Evolutionary conservation across 768 basidiomycete genomes (phyloP), one percentile per base, ranked within the genome.

Genomic region (Tremella mesenterica): DNA sequence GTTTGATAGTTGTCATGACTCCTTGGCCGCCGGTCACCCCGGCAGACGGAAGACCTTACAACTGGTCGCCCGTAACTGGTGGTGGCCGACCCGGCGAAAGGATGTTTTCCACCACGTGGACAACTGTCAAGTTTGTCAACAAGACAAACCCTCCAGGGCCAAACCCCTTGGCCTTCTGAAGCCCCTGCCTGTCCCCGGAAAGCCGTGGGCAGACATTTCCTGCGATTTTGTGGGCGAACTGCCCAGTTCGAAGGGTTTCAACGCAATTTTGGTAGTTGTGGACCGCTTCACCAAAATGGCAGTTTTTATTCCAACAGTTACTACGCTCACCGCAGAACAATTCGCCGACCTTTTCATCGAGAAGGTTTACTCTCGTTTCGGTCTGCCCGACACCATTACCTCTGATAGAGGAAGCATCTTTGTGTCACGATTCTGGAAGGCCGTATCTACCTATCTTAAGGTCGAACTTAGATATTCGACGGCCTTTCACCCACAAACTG

Each of bases 401-500:
- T 64, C 61, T 4, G 66, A 71, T 50, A 33, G 70, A 7, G 71
- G 68, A 13, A n/a, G 58, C 16, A 50, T 33, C 23, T 73, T 71
- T 54, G 51, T 26, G 20, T 60, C 70, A 1, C 28, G 58, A 6
- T 74, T 76, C 59, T 76, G 71, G 57, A 14, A 31, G 8, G 66
- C 70, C 0, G 50, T 79, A 0, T 67, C 70, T 36, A 25, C 39
- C 20, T 43, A 65, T 10, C 45, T 78, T 0, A 69, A 73, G 0
- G 75, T 79, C 38, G 46, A 74, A 14, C 46, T 47, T 1, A 72
- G 70, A 18, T 56, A 74, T 0, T 77, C 75, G 0, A 75, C 73
- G 0, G 59, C 76, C 2, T 79, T 71, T 51, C 78, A 79, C 51
- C 78, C 78, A 0, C 63, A 79, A 50, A 75, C 76, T 0, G 76